Conservation (phyloP, 2,329 filamentous ascomycete species). For the Aspergillus sp. region DNA sequence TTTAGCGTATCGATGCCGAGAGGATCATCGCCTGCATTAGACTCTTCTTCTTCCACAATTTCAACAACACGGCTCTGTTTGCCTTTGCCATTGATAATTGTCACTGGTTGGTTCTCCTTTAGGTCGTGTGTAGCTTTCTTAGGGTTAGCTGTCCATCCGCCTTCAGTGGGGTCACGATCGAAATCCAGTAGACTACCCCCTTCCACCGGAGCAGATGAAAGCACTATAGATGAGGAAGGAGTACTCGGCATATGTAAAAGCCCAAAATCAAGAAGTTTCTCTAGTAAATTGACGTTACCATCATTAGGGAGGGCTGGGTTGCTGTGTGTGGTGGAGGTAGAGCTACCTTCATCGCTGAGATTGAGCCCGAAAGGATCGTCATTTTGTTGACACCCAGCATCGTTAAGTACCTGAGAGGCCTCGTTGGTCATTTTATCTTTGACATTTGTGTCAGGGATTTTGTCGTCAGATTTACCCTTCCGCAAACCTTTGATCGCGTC, state of each 20-base stretch:
- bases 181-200: conserved; percentile 17
- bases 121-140: not conserved
- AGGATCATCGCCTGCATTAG: conserved; percentile 23
- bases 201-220: not conserved
- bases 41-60: not conserved
- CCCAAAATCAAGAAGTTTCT: conserved; percentile 24
- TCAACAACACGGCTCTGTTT: not conserved
- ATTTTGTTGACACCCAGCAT: not conserved
- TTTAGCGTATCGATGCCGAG: conserved; percentile 27
- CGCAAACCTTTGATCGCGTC: not conserved
- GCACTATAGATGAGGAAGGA: not conserved
- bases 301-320: not conserved
- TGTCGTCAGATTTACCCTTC: not conserved
- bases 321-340: not conserved
- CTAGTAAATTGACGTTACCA: conserved; percentile 12
- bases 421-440: not conserved
- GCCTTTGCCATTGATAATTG: not conserved
- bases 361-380: conserved; percentile 19
- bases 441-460: not conserved
- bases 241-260: conserved; percentile 3
- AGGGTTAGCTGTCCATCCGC: not conserved
- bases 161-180: conserved; percentile 1
- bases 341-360: not conserved
- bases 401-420: not conserved
- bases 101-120: not conserved